Conservation (phyloP, 257 asterid species). For the Solanum paucissectum region DNA sequence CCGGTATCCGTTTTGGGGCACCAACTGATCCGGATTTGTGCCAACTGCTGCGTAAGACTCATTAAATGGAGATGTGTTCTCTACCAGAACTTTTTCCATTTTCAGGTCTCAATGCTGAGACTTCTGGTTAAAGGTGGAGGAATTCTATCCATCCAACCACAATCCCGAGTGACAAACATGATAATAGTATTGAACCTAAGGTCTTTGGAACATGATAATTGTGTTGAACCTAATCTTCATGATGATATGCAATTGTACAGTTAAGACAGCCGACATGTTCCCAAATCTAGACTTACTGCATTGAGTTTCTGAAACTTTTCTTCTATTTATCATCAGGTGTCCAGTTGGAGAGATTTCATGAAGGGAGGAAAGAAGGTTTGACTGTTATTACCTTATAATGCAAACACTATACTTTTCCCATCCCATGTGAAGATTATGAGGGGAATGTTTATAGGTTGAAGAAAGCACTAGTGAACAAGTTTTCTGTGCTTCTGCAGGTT, state of each 20-base stretch:
- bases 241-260: neutral
- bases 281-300: neutral
- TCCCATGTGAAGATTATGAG: neutral
- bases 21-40: neutral
- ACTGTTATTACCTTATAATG: neutral
- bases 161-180: neutral
- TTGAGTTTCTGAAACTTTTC: neutral
- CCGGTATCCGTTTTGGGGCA: neutral
- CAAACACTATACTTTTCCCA: neutral
- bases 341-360: slow-evolving; percentile 99
- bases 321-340: slow-evolving; percentile 40
- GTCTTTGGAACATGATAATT: neutral
- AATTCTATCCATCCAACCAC: neutral
- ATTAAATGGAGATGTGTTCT: neutral
- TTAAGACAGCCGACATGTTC: neutral
- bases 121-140: neutral
- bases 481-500: slow-evolving; percentile 24
- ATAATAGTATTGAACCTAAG: neutral
- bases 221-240: neutral
- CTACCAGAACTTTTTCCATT: neutral
- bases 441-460: neutral
- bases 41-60: neutral
- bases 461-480: neutral
- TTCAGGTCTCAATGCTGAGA: neutral
- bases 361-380: slow-evolving; percentile 95